Evolutionary conservation across 352 stramenopile genomes (phyloP).

Genomic region (Pythium scleroteichum): DNA sequence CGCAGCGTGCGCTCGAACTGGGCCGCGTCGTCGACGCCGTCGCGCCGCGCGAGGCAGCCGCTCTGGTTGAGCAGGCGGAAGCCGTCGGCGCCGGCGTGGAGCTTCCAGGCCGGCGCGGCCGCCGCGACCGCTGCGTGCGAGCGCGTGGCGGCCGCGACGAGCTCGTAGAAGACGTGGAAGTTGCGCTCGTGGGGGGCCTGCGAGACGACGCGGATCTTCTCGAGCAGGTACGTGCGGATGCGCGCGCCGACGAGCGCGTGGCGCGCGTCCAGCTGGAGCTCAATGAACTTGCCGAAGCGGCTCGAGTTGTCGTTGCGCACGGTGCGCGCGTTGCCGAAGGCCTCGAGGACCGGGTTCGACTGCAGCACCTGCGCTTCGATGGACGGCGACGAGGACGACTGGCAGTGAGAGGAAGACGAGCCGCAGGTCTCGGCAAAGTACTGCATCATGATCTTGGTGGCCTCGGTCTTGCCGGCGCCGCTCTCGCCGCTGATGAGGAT

Average conservation of each 20-base stretch:
- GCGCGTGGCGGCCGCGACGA: conserved; percentile 43
- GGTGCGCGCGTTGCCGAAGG: conserved; percentile 88
- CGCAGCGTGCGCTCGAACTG: conserved; percentile 62
- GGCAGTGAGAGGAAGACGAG: background rate
- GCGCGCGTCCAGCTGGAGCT: conserved; percentile 69
- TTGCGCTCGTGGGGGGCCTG: conserved; percentile 78
- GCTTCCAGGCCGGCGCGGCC: conserved; percentile 38
- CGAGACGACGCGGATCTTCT: conserved; percentile 92
- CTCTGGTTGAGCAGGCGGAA: conserved; percentile 78
- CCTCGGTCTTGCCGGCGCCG: conserved; percentile 87
- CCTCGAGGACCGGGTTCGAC: conserved; percentile 90
- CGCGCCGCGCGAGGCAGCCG: conserved; percentile 60
- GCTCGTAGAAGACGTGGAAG: conserved; percentile 90
- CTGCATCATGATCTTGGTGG: conserved; percentile 90
- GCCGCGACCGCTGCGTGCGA: background rate
- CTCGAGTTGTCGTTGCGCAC: conserved; percentile 89
- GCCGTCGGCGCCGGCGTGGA: conserved; percentile 32
- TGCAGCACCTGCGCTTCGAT: conserved; percentile 89
- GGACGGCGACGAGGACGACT: conserved; percentile 17
- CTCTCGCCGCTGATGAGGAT: conserved; percentile 89
- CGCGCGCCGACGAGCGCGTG: conserved; percentile 63
- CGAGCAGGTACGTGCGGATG: conserved; percentile 92
- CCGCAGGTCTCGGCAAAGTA: conserved; percentile 82
- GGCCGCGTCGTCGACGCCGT: conserved; percentile 62
- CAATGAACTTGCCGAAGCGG: conserved; percentile 92